These are phyloP conservation scores for Yamadazyma kitorensis DNA, from an alignment of 805 yeast genomes.

Conservation along the genomic window DNA sequence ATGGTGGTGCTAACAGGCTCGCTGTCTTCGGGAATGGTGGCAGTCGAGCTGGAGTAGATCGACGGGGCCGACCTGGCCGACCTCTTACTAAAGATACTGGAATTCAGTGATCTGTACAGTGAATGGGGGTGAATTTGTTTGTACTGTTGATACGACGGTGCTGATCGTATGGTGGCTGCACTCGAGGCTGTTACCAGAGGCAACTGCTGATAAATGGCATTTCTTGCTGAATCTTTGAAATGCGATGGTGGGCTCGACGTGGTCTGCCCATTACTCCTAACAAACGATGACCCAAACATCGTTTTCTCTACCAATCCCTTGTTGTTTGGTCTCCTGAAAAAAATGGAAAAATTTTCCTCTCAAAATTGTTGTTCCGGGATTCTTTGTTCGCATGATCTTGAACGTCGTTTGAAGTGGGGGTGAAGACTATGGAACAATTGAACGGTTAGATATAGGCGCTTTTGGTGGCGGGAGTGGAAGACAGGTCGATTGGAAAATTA, in stretches of 20 bases:
- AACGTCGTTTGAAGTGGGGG: too few relatives aligned
- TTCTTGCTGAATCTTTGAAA: conserved; percentile 41
- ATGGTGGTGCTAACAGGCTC: conserved; percentile 42
- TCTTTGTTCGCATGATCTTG: not conserved
- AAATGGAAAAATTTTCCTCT: not conserved
- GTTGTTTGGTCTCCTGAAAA: too few relatives aligned
- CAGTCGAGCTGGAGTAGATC: conserved; percentile 38
- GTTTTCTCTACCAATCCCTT: too few relatives aligned
- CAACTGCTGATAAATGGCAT: conserved; percentile 42
- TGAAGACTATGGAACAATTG: too few relatives aligned
- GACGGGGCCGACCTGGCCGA: conserved; percentile 44
- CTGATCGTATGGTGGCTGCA: conserved; percentile 37
- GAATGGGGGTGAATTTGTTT: conserved; percentile 14
- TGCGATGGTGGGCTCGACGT: conserved; percentile 33
- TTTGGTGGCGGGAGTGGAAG: too few relatives aligned
- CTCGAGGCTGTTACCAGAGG: conserved; percentile 23
- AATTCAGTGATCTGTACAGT: conserved; percentile 34
- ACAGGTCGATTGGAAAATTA: too few relatives aligned
- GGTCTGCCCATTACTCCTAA: conserved; percentile 20
- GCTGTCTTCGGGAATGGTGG: conserved; percentile 44
- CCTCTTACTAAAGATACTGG: conserved; percentile 37
- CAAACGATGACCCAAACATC: conserved; percentile 32
- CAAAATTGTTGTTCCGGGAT: not conserved
- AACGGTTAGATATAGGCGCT: too few relatives aligned
- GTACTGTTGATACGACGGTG: conserved; percentile 31